These are phyloP conservation scores for Dipodascopsis tothii DNA, from an alignment of 805 yeast species.

Conservation along the genomic window DNA sequence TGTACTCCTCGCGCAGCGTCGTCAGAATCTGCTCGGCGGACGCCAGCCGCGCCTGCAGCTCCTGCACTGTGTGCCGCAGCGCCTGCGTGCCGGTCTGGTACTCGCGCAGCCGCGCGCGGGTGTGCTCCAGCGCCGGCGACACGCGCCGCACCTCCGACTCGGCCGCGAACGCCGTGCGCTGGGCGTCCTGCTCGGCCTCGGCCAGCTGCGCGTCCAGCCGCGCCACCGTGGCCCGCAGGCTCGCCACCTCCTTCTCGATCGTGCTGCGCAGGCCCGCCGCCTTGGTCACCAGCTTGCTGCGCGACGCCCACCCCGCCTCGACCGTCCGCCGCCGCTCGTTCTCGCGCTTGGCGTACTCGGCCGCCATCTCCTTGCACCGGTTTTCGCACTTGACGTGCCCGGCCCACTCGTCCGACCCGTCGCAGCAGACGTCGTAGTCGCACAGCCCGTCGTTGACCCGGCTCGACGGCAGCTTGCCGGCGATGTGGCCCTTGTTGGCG, in stretches of 20 bases:
- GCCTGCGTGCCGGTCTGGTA: slow-evolving; percentile 12
- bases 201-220: slow-evolving; percentile 17
- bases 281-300: slow-evolving; percentile 29
- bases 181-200: slow-evolving; percentile 30
- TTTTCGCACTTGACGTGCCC: slow-evolving; percentile 45
- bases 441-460: slow-evolving; percentile 85
- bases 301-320: slow-evolving; percentile 34
- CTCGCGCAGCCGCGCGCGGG: slow-evolving; percentile 10
- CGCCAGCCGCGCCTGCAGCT: slow-evolving; percentile 13
- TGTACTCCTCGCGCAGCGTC: slow-evolving; percentile 51
- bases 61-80: slow-evolving; percentile 1
- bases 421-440: slow-evolving; percentile 84
- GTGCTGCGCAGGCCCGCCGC: slow-evolving; percentile 26
- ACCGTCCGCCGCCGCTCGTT: slow-evolving; percentile 23
- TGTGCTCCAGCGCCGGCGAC: slow-evolving; percentile 11
- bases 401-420: slow-evolving; percentile 75
- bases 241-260: slow-evolving; percentile 20
- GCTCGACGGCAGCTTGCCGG: slow-evolving; percentile 54
- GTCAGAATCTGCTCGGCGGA: slow-evolving; percentile 36
- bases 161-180: slow-evolving; percentile 23
- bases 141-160: slow-evolving; percentile 6
- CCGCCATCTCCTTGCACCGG: slow-evolving; percentile 46
- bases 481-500: slow-evolving; percentile 60
- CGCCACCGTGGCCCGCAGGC: slow-evolving; percentile 25
- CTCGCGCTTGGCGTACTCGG: slow-evolving; percentile 31